Conservation (phyloP, 169 alveolate genomes). For the Cryptosporidium canis region DNA sequence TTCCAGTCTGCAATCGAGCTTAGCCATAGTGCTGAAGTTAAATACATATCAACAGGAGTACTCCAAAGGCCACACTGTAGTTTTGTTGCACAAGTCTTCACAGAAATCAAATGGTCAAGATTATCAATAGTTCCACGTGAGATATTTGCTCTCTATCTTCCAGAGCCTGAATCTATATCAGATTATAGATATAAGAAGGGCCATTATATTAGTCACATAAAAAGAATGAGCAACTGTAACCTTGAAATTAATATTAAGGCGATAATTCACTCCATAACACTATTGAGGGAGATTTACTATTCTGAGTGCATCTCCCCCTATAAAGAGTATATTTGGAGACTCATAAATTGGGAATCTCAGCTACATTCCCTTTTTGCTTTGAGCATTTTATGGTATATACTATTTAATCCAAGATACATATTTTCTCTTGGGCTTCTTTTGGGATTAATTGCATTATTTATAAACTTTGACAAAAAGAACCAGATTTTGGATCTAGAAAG, state of each 20-base stretch:
- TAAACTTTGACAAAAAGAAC: neutral
- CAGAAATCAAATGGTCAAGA: slow-evolving; percentile 66
- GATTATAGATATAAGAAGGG: neutral
- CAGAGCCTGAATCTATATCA: neutral
- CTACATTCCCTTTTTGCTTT: slow-evolving; percentile 4
- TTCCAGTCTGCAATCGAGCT: slow-evolving; percentile 36
- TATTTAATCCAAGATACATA: slow-evolving; percentile 35
- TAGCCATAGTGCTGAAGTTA: slow-evolving; percentile 31
- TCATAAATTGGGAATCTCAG: slow-evolving; percentile 33
- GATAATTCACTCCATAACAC: slow-evolving; percentile 14
- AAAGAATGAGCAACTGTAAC: neutral
- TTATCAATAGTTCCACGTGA: slow-evolving; percentile 46
- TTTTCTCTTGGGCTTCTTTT: neutral
- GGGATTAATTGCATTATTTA: neutral
- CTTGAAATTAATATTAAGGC: slow-evolving; percentile 3
- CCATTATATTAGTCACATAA: neutral
- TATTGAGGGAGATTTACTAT: slow-evolving; percentile 15
- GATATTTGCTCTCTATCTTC: slow-evolving; percentile 59
- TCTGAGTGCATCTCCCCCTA: slow-evolving; percentile 7
- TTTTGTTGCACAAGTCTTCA: slow-evolving; percentile 19
- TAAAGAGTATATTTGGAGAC: neutral
- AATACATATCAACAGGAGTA: slow-evolving; percentile 7
- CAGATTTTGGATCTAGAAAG: neutral
- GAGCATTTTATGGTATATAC: slow-evolving; percentile 24
- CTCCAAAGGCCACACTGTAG: slow-evolving; percentile 38